These are phyloP conservation scores for Hypoxylon perforatum DNA, from an alignment of 495 filamentous ascomycete species.

Conservation along the genomic window DNA sequence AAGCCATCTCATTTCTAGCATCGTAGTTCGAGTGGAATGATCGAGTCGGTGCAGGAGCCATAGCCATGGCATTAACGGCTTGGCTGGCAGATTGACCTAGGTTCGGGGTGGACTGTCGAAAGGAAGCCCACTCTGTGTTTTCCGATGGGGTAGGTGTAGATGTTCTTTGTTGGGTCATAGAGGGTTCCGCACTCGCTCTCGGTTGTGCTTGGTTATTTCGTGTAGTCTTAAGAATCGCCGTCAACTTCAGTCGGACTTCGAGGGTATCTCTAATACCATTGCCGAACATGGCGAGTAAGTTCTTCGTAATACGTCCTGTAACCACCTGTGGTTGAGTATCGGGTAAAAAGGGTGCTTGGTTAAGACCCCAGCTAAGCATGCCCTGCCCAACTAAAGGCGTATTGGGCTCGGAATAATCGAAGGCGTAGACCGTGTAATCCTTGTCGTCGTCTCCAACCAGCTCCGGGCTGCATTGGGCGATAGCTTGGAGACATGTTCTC, in stretches of 20 bases:
- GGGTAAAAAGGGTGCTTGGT: conserved; percentile 63
- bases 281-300: conserved; percentile 82
- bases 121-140: conserved; percentile 62
- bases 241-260: conserved; percentile 91
- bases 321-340: conserved; percentile 75
- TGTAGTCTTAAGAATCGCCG: conserved; percentile 79
- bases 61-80: conserved; percentile 11
- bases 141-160: conserved; percentile 45
- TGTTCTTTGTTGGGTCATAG: conserved; percentile 28
- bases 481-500: conserved; percentile 88
- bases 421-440: conserved; percentile 96
- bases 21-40: conserved; percentile 34
- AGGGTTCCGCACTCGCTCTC: conserved; percentile 49
- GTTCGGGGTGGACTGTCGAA: conserved; percentile 56
- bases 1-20: conserved; percentile 14
- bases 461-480: conserved; percentile 82
- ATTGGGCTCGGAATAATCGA: conserved; percentile 95
- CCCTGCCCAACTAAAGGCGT: conserved; percentile 94
- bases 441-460: conserved; percentile 82
- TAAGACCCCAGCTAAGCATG: conserved; percentile 88
- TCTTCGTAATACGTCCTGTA: conserved; percentile 90
- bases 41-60: conserved; percentile 39
- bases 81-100: conserved; percentile 41
- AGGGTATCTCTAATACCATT: conserved; percentile 88
- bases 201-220: conserved; percentile 72